Conservation (phyloP, 2,329 filamentous ascomycete species). For the Parastagonospora avenae region DNA sequence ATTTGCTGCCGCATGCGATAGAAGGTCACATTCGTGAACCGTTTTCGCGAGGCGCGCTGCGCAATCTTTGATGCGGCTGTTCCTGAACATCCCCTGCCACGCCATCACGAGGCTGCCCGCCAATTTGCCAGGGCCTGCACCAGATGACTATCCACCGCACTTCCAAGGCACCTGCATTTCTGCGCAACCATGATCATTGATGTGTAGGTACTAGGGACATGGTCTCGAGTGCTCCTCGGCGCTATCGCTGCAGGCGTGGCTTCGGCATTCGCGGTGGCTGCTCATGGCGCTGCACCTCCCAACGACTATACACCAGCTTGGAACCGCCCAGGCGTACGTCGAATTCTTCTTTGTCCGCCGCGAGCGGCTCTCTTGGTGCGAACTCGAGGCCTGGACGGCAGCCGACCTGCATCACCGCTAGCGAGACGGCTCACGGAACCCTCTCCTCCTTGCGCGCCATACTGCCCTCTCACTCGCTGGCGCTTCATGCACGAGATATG, state of each 20-base stretch:
- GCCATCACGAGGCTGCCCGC: slow-evolving; percentile 7
- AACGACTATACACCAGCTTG: neutral
- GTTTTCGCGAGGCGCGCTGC: neutral
- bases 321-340: neutral
- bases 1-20: no score
- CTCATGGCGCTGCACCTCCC: slow-evolving; percentile 1
- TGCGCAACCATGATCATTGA: neutral
- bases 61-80: slow-evolving; percentile 5
- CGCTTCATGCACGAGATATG: slow-evolving; percentile 24
- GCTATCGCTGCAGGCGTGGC: neutral
- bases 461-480: slow-evolving; percentile 14
- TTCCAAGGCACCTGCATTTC: slow-evolving; percentile 1
- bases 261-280: neutral
- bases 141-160: neutral
- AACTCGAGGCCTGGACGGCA: neutral
- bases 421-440: slow-evolving; percentile 5
- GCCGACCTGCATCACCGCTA: no score
- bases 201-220: neutral
- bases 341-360: slow-evolving; percentile 2
- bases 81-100: slow-evolving; percentile 2
- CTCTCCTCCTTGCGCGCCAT: slow-evolving; percentile 8
- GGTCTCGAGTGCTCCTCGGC: neutral
- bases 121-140: slow-evolving; percentile 6
- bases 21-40: no score
- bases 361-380: slow-evolving; percentile 11